Evolutionary conservation across 2,329 filamentous ascomycete species (phyloP).

Genomic region (Chaetomium olivaceum): DNA sequence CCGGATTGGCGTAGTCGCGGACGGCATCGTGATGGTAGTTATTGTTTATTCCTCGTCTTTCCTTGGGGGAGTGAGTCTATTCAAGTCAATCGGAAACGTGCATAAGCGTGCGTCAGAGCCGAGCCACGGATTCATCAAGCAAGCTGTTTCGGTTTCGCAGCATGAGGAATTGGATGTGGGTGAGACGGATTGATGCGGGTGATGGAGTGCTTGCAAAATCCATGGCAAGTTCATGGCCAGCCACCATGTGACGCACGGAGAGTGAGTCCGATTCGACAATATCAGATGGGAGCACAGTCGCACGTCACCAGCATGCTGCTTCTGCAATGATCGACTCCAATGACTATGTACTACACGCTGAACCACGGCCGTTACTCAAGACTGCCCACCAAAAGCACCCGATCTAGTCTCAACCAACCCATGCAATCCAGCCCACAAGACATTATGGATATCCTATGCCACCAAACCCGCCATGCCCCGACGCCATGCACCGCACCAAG

Average conservation of each 20-base stretch:
- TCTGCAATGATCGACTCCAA: neutral
- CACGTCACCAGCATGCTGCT: neutral
- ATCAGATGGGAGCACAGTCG: neutral
- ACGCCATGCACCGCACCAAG: constrained; percentile 13
- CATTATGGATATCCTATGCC: constrained; percentile 26
- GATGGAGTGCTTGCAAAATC: neutral
- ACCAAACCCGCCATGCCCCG: constrained; percentile 9
- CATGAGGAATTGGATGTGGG: neutral
- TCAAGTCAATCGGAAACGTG: neutral
- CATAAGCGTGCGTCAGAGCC: constrained; percentile 1
- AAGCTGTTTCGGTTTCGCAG: constrained; percentile 1
- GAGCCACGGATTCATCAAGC: neutral
- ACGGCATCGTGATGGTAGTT: constrained; percentile 4
- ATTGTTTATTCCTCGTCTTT: neutral
- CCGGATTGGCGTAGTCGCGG: constrained; percentile 5
- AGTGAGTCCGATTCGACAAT: neutral
- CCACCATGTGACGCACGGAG: neutral
- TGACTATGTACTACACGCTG: neutral
- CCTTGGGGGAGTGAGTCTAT: neutral
- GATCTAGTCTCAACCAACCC: neutral
- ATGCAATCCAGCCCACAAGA: constrained; percentile 23
- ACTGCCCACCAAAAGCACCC: neutral
- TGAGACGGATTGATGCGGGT: constrained; percentile 5
- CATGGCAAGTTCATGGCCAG: neutral
- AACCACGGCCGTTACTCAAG: neutral